Conservation (phyloP, 2,329 filamentous ascomycete genomes). For the Alternaria sp. region DNA sequence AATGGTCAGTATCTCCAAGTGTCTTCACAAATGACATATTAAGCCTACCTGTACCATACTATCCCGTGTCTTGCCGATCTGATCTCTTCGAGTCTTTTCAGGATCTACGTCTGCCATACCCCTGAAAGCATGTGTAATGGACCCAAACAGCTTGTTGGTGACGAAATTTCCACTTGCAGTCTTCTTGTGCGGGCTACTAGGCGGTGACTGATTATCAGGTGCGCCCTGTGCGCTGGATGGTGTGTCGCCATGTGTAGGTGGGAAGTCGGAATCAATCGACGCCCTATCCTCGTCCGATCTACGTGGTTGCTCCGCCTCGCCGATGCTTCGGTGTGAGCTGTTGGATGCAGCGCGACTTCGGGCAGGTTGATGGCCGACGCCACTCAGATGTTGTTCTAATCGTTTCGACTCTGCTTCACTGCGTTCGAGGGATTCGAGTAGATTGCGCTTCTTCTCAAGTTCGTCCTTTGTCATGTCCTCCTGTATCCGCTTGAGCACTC, state of each 20-base stretch:
- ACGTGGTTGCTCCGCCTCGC: constrained; percentile 45
- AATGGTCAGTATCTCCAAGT: background rate
- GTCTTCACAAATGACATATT: background rate
- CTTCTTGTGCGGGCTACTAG: constrained; percentile 69
- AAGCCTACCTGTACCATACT: constrained; percentile 62
- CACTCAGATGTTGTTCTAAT: constrained; percentile 89
- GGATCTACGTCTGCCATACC: constrained; percentile 96
- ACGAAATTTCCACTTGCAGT: constrained; percentile 83
- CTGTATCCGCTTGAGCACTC: constrained; percentile 91
- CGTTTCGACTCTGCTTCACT: constrained; percentile 92
- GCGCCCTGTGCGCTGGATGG: constrained; percentile 73
- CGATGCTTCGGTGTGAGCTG: constrained; percentile 54
- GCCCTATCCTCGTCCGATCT: constrained; percentile 75
- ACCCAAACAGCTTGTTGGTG: constrained; percentile 90
- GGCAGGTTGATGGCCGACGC: constrained; percentile 67
- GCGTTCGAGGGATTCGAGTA: constrained; percentile 87
- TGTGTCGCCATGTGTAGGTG: constrained; percentile 80
- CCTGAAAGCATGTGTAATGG: constrained; percentile 92
- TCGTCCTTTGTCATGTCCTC: constrained; percentile 98
- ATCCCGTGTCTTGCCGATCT: constrained; percentile 94
- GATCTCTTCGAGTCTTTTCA: constrained; percentile 87
- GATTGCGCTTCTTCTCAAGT: constrained; percentile 79
- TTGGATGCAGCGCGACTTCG: constrained; percentile 72
- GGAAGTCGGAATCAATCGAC: constrained; percentile 95
- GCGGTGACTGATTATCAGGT: constrained; percentile 51